A percentile compares a stretch with the other conserved stretches of the same genome.
Evolutionary conservation across 768 basidiomycete genomes (phyloP).

Genomic region (Obba rivulosa): DNA sequence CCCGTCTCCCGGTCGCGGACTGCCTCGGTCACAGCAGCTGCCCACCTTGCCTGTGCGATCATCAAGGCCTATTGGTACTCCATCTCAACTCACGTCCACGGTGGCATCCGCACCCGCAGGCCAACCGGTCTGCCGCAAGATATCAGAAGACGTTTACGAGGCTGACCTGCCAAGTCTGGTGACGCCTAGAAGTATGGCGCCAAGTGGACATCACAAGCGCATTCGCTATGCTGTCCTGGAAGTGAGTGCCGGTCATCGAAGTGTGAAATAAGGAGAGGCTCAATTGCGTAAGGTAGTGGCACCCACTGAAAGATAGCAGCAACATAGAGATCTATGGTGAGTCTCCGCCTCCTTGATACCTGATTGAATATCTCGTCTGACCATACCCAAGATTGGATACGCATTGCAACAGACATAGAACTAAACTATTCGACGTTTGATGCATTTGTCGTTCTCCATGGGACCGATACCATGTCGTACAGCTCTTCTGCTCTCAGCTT

Average conservation of each 20-base stretch:
- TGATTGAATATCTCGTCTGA: slow-evolving; percentile 3
- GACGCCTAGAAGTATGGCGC: slow-evolving; percentile 65
- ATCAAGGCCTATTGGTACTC: slow-evolving; percentile 56
- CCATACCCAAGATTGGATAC: slow-evolving; percentile 68
- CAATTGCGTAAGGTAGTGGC: slow-evolving; percentile 51
- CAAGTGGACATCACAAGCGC: slow-evolving; percentile 59
- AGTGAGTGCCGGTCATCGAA: slow-evolving; percentile 34
- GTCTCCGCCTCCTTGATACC: slow-evolving; percentile 2
- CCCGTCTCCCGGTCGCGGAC: slow-evolving; percentile 15
- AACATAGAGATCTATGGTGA: slow-evolving; percentile 80
- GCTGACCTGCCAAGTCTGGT: slow-evolving; percentile 70
- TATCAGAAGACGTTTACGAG: slow-evolving; percentile 65
- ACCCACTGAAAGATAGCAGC: slow-evolving; percentile 82
- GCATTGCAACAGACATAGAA: slow-evolving; percentile 88
- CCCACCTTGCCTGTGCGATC: slow-evolving; percentile 52
- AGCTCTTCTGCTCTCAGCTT: slow-evolving; percentile 87
- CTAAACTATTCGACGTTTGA: slow-evolving; percentile 85
- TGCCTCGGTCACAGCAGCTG: slow-evolving; percentile 21
- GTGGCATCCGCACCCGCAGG: slow-evolving; percentile 18
- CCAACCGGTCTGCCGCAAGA: slow-evolving; percentile 35
- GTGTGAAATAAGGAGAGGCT: slow-evolving; percentile 9
- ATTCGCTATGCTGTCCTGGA: slow-evolving; percentile 85
- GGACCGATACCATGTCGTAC: slow-evolving; percentile 91
- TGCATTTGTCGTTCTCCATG: slow-evolving; percentile 87
- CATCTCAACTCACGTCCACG: slow-evolving; percentile 23